Evolutionary conservation across 1,284 basidiomycete genomes (phyloP).

Genomic region (Waitea zeae): DNA sequence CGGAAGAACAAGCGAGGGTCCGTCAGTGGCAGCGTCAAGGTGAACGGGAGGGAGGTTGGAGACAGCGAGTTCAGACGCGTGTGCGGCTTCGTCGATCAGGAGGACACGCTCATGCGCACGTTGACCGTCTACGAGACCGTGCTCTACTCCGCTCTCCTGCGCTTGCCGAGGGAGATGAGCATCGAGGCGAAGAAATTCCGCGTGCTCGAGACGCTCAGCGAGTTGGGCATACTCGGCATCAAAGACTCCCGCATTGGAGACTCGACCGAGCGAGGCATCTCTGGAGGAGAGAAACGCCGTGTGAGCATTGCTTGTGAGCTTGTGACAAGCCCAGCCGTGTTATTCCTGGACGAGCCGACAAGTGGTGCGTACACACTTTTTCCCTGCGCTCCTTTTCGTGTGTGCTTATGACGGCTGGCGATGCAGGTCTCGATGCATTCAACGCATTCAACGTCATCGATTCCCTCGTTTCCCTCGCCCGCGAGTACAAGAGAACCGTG

Average conservation of each 20-base stretch:
- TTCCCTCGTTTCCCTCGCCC: slow-evolving; percentile 70
- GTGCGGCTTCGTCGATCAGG: slow-evolving; percentile 93
- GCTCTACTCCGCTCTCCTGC: slow-evolving; percentile 78
- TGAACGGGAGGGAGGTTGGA: slow-evolving; percentile 73
- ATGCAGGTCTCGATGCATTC: slow-evolving; percentile 78
- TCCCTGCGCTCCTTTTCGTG: neutral
- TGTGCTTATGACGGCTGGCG: neutral
- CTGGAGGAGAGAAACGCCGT: slow-evolving; percentile 89
- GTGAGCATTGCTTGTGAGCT: slow-evolving; percentile 98
- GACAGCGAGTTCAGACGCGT: slow-evolving; percentile 72
- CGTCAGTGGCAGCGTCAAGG: slow-evolving; percentile 60
- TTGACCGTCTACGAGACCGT: slow-evolving; percentile 97
- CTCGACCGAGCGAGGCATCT: slow-evolving; percentile 68
- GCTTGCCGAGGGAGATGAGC: slow-evolving; percentile 90
- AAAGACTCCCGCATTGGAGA: slow-evolving; percentile 84
- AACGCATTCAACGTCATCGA: slow-evolving; percentile 94
- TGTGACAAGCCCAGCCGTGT: slow-evolving; percentile 87
- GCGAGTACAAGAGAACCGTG: slow-evolving; percentile 87
- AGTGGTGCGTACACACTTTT: slow-evolving; percentile 39
- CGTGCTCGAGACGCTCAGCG: slow-evolving; percentile 91
- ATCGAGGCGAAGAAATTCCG: slow-evolving; percentile 85
- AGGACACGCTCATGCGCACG: slow-evolving; percentile 92
- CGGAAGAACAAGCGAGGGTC: slow-evolving; percentile 72
- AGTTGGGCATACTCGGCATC: slow-evolving; percentile 85
- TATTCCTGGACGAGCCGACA: slow-evolving; percentile 95